Evolutionary conservation across 495 filamentous ascomycete genomes (phyloP).

Genomic region (Stereocaulon alpinum): DNA sequence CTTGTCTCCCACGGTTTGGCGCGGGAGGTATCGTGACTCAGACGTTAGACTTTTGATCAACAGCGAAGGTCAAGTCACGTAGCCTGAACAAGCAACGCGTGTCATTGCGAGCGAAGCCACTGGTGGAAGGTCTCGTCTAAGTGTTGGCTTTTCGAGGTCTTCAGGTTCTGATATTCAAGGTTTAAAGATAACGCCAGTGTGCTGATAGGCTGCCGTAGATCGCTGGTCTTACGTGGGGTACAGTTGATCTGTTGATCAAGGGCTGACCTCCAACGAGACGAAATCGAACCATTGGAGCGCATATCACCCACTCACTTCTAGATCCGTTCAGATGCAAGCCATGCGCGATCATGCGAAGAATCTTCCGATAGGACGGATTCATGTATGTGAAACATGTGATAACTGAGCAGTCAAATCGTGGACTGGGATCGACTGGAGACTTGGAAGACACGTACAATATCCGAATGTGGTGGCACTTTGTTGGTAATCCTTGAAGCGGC

Average conservation of each 20-base stretch:
- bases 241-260: background rate
- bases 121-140: background rate
- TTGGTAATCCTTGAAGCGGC: no score
- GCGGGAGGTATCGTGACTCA: background rate
- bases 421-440: no score
- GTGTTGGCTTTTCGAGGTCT: background rate
- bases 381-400: background rate
- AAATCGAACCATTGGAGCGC: background rate
- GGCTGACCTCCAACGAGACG: background rate
- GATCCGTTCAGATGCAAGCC: background rate
- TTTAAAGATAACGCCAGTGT: background rate
- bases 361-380: background rate
- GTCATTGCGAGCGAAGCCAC: background rate
- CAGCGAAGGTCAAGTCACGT: background rate
- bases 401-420: no score
- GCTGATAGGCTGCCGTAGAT: background rate
- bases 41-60: background rate
- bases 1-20: background rate
- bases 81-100: background rate
- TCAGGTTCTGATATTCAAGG: background rate
- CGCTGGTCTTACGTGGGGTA: background rate
- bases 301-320: background rate
- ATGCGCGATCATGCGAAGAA: background rate
- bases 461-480: no score
- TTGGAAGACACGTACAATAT: no score